Evolutionary conservation across 202 grass and related monocot species (phyloP).

Genomic region (Panicum virgatum): DNA sequence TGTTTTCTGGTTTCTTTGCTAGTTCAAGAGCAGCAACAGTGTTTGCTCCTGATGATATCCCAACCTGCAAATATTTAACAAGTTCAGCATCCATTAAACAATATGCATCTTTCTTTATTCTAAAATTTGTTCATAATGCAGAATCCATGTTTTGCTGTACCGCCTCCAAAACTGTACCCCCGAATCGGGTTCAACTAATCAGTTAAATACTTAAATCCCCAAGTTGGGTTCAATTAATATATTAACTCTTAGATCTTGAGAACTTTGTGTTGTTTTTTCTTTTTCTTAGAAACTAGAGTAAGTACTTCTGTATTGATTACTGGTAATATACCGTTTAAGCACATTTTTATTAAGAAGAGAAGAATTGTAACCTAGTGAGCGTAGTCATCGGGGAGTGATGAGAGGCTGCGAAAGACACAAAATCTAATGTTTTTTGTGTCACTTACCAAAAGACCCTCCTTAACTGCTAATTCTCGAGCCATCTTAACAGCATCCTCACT

Average conservation of each 20-base stretch:
- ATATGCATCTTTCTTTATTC: neutral
- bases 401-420: too few relatives aligned
- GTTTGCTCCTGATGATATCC: conserved; percentile 95
- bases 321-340: neutral
- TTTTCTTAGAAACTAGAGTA: neutral
- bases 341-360: too few relatives aligned
- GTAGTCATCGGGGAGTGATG: too few relatives aligned
- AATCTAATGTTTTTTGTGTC: neutral
- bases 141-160: neutral
- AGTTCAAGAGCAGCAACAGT: conserved; percentile 79
- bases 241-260: neutral
- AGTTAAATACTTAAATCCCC: neutral
- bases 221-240: neutral
- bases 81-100: neutral
- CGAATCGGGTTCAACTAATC: neutral
- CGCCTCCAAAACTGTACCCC: neutral
- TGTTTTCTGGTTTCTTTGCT: conserved; percentile 85
- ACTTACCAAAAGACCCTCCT: conserved; percentile 86
- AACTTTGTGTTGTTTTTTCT: neutral
- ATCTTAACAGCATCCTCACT: conserved; percentile 89
- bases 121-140: neutral
- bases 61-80: conserved; percentile 52
- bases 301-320: neutral
- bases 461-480: conserved; percentile 66
- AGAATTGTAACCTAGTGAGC: too few relatives aligned